phyloP scores from a whole-genome alignment of 208 protist genomes.

The Trypanosoma boissoni region DNA sequence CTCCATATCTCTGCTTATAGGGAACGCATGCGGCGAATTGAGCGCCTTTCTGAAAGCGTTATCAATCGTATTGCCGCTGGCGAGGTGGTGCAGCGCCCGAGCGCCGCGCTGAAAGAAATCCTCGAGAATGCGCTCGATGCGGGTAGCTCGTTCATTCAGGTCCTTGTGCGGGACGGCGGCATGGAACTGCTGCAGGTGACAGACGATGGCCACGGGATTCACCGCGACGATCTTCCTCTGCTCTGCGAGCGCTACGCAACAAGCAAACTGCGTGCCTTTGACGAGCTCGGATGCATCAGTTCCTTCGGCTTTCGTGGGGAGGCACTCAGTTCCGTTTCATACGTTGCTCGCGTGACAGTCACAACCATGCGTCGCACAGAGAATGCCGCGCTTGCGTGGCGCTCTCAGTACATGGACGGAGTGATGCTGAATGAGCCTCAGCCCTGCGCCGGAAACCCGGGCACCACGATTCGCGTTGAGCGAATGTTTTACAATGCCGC shows the following conservation, averaged over 20 bases:
- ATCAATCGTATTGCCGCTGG: slow-evolving; percentile 98
- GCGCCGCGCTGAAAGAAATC: slow-evolving; percentile 97
- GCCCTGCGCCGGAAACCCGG: slow-evolving; percentile 72
- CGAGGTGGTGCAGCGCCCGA: slow-evolving; percentile 98
- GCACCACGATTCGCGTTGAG: slow-evolving; percentile 84
- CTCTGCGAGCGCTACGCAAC: slow-evolving; percentile 98
- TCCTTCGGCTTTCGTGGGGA: slow-evolving; percentile 94
- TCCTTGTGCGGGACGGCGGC: slow-evolving; percentile 92
- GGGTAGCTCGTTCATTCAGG: slow-evolving; percentile 82
- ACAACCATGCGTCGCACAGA: slow-evolving; percentile 44
- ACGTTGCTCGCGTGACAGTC: slow-evolving; percentile 73
- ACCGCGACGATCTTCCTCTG: slow-evolving; percentile 92
- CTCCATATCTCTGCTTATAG: slow-evolving; percentile 7
- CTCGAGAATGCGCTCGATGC: slow-evolving; percentile 98
- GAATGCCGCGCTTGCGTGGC: slow-evolving; percentile 41
- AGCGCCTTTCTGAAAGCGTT: slow-evolving; percentile 89
- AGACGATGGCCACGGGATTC: slow-evolving; percentile 97
- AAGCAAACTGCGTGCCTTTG: slow-evolving; percentile 88
- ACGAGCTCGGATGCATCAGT: slow-evolving; percentile 79
- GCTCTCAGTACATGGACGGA: slow-evolving; percentile 84
- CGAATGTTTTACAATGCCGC: slow-evolving; percentile 90
- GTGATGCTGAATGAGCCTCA: slow-evolving; percentile 90
- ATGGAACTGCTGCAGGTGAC: slow-evolving; percentile 96
- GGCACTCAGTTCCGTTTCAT: slow-evolving; percentile 86
- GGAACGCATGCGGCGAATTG: slow-evolving; percentile 61